Evolutionary conservation across 345 rosid species (phyloP).

Genomic region (Microthlaspi erraticum): DNA sequence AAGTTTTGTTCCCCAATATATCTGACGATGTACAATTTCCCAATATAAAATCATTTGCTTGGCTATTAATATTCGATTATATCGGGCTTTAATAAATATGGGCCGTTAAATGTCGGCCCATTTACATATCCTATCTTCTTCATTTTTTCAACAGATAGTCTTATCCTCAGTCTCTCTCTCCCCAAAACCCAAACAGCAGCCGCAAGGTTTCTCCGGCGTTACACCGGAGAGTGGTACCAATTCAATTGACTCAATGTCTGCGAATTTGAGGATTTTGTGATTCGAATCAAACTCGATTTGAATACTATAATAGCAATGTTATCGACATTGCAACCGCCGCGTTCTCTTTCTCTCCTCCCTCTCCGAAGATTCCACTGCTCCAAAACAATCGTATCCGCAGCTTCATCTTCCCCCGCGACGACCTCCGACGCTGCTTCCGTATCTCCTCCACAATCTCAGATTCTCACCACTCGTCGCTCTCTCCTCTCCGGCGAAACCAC

Average conservation of each 20-base stretch:
- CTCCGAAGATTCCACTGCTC: conserved; percentile 42
- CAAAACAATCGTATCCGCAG: conserved; percentile 37
- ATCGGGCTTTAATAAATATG: background rate
- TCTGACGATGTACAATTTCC: too few relatives aligned
- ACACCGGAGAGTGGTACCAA: background rate
- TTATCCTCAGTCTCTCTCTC: conserved; percentile 18
- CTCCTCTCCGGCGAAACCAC: conserved; percentile 70
- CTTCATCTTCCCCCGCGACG: conserved; percentile 24
- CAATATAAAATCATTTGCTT: background rate
- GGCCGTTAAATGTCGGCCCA: conserved; percentile 13
- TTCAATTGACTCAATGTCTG: background rate
- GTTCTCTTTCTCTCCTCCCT: conserved; percentile 56
- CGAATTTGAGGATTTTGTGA: conserved; percentile 7
- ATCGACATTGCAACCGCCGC: conserved; percentile 58
- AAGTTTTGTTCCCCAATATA: too few relatives aligned
- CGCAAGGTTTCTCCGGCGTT: conserved; percentile 19
- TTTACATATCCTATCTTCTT: background rate
- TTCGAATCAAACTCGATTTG: background rate
- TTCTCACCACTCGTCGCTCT: conserved; percentile 70
- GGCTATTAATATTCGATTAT: background rate
- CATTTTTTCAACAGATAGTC: background rate
- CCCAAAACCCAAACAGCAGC: conserved; percentile 27
- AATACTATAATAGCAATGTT: conserved; percentile 34
- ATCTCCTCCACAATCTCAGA: conserved; percentile 64
- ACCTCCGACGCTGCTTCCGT: conserved; percentile 5